These are phyloP conservation scores for Besnoitia besnoiti DNA, from an alignment of 169 alveolate species.

Conservation along the genomic window DNA sequence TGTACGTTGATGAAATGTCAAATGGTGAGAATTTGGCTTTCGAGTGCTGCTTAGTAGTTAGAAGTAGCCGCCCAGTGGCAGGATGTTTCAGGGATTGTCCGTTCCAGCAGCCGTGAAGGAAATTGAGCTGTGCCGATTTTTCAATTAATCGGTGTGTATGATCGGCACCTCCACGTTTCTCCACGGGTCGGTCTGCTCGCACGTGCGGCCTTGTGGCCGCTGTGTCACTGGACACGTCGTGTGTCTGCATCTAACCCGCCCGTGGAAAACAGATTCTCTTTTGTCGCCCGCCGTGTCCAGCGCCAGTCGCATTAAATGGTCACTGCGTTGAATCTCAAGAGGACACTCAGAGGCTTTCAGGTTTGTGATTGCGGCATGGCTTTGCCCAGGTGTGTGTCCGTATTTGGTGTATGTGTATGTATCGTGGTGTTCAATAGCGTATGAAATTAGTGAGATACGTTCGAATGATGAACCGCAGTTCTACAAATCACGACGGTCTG, in stretches of 20 bases:
- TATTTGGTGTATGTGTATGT: not conserved
- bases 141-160: too few relatives aligned
- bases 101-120: too few relatives aligned
- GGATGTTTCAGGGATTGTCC: too few relatives aligned
- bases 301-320: not conserved
- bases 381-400: too few relatives aligned
- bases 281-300: slow-evolving; percentile 41
- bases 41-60: too few relatives aligned
- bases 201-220: slow-evolving; percentile 29
- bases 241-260: slow-evolving; percentile 43
- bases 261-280: slow-evolving; percentile 11
- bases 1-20: too few relatives aligned
- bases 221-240: slow-evolving; percentile 20
- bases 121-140: too few relatives aligned
- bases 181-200: slow-evolving; percentile 54
- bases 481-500: slow-evolving; percentile 44
- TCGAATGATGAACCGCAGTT: not conserved
- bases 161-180: too few relatives aligned
- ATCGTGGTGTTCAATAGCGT: not conserved
- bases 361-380: not conserved
- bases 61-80: too few relatives aligned
- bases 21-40: too few relatives aligned
- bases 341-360: not conserved
- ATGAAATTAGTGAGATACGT: not conserved
- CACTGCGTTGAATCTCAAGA: slow-evolving; percentile 31